Percentiles rank a stretch among this genome's conserved stretches.
phyloP scores from a whole-genome alignment of 176 grass and related monocot genomes.

The Musa troglodytarum region DNA sequence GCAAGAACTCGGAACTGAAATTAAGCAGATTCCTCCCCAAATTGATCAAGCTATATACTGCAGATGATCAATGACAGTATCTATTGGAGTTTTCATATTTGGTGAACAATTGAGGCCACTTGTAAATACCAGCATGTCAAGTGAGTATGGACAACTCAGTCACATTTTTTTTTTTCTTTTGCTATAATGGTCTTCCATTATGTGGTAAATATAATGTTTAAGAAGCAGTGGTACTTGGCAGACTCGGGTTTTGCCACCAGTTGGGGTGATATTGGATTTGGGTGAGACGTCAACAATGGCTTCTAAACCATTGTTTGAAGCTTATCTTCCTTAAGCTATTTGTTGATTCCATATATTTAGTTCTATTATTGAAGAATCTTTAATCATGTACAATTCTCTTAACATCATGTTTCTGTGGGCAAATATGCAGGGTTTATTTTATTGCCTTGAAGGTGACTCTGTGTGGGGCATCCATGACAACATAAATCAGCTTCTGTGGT shows the following conservation, averaged over 20 bases:
- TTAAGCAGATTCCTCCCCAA: constrained; percentile 85
- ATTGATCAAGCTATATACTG: constrained; percentile 95
- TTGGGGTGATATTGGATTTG: too few relatives aligned
- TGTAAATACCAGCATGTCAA: constrained; percentile 62
- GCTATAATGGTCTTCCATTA: too few relatives aligned
- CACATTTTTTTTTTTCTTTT: neutral
- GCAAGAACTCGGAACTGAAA: constrained; percentile 94
- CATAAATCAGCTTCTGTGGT: neutral
- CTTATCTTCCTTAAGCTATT: neutral
- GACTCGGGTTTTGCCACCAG: too few relatives aligned
- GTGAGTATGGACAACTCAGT: constrained; percentile 8
- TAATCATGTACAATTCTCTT: neutral
- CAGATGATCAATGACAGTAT: constrained; percentile 38
- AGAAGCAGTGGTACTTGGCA: too few relatives aligned
- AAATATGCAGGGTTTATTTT: neutral
- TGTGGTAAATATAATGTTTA: too few relatives aligned
- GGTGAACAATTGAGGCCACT: constrained; percentile 34
- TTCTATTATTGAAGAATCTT: neutral
- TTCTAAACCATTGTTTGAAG: too few relatives aligned
- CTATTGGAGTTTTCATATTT: constrained; percentile 28
- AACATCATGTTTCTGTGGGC: too few relatives aligned
- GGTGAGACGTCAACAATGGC: too few relatives aligned
- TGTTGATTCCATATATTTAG: neutral
- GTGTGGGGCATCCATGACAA: neutral
- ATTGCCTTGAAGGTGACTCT: neutral